Base-by-base conservation (phyloP, 2,329 filamentous ascomycete genomes). In the Phyllosticta citriasiana region DNA sequence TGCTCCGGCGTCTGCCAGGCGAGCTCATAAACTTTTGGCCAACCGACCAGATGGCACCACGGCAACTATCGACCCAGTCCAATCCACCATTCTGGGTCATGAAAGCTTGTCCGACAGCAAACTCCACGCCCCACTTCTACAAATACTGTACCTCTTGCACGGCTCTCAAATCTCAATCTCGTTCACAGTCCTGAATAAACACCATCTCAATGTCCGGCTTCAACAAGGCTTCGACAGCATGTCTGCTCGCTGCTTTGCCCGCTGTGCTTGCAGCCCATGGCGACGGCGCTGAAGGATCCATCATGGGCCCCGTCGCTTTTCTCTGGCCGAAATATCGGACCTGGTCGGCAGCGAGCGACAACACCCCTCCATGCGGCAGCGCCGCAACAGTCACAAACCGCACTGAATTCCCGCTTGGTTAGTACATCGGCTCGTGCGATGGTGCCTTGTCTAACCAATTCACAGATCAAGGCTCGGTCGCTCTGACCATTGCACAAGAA, bases 301-400 rank as follows among this genome's bases (percentile, higher is more conserved):
- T 60, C 5, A 82, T 82, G 79, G 83, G 82, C 10, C 82, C 82
- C 7, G 82, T 82, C 22, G 81, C 80, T 9, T 84, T 86, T 68
- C 74, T 85, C 71, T 86, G 83, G 83, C 84, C 83, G 3, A 68
- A 75, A 14, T 82, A 85, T 69, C 76, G 83, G 57, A 72, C 74
- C 51, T 87, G 83, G 82, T 75, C 75, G 57, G 80, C 78, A 30
- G 74, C 76, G 12, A 71, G 77, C 47, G 83, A 86, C 67, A 85
- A 85, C 66, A 80, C 69, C 4, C 75, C 78, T 6, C 84, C 84
- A 0, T 86, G 84, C 66, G 83, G 84, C 58, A 83, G 81, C 10
- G 71, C 73, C 10, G 73, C 76, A 16, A 72, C 74, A 0, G 73
- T 77, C 2, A 71, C 70, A 0, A 82, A 82, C 63, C 74, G 84